Conservation (phyloP, 176 grass and related monocot genomes). For the Ampelocalamus luodianensis region DNA sequence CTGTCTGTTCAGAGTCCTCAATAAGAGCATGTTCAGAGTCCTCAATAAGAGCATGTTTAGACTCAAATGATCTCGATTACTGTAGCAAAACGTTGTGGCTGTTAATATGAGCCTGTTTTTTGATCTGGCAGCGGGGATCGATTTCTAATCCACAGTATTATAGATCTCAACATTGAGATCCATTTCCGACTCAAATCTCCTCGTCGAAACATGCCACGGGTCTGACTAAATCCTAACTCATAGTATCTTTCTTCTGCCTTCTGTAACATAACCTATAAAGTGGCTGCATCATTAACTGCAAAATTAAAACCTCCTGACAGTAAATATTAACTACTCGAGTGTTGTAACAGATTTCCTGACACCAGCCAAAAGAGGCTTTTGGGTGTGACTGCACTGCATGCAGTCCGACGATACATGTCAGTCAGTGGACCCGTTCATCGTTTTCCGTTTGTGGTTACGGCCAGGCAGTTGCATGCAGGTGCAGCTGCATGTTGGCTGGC, state of each 20-base stretch:
- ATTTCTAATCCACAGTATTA: too few relatives aligned
- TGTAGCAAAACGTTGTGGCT: too few relatives aligned
- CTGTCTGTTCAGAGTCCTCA: too few relatives aligned
- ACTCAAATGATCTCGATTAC: too few relatives aligned
- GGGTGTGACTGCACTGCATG: background rate
- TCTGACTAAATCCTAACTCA: background rate
- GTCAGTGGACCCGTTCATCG: background rate
- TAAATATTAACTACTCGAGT: constrained; percentile 38
- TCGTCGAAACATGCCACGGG: too few relatives aligned
- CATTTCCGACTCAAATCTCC: too few relatives aligned
- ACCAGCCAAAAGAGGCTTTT: constrained; percentile 13
- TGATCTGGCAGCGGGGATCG: too few relatives aligned
- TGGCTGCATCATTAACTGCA: constrained; percentile 31
- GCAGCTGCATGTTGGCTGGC: background rate
- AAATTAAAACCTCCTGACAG: constrained; percentile 5
- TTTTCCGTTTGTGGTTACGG: background rate
- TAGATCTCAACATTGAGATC: too few relatives aligned
- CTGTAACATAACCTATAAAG: background rate
- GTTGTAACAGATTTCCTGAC: constrained; percentile 24
- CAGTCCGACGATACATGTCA: background rate
- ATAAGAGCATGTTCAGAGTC: too few relatives aligned
- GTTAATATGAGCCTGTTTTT: too few relatives aligned
- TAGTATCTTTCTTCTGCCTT: background rate
- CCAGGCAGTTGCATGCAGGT: background rate
- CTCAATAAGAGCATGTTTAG: too few relatives aligned